Percentiles rank a stretch among this genome's conserved stretches.
Evolutionary conservation across 2,329 filamentous ascomycete species (phyloP).

Genomic region (Diplocarpon rosae): DNA sequence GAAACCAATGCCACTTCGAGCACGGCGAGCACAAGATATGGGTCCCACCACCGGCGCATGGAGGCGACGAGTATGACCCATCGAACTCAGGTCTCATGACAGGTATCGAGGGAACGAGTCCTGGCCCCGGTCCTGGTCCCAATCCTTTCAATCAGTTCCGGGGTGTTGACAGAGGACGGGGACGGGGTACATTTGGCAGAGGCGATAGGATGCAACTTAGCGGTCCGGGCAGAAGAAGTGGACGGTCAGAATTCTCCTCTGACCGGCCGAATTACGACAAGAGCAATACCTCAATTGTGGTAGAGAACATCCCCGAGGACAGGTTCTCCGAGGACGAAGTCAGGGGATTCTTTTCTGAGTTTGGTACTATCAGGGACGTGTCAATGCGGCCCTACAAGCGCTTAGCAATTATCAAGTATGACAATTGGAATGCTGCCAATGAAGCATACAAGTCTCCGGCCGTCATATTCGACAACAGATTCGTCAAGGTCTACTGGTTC

Average conservation of each 20-base stretch:
- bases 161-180: constrained; percentile 22
- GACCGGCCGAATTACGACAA: constrained; percentile 52
- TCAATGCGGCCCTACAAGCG: constrained; percentile 55
- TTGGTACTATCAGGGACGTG: constrained; percentile 54
- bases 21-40: constrained; percentile 47
- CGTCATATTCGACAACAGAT: constrained; percentile 73
- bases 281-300: constrained; percentile 56
- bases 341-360: constrained; percentile 58
- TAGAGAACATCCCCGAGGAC: constrained; percentile 68
- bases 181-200: constrained; percentile 22
- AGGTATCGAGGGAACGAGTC: constrained; percentile 14
- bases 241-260: constrained; percentile 47
- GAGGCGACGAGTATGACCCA: constrained; percentile 44
- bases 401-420: constrained; percentile 59
- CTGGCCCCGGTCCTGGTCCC: background rate
- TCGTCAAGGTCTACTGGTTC: constrained; percentile 76
- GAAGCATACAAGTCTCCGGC: constrained; percentile 67
- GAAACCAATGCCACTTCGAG: constrained; percentile 56
- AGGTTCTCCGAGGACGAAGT: constrained; percentile 55
- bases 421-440: constrained; percentile 53
- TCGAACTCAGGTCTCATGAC: constrained; percentile 36
- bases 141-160: constrained; percentile 8
- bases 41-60: constrained; percentile 23
- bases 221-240: constrained; percentile 18
- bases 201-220: constrained; percentile 19